These are phyloP conservation scores for Lyophyllum atratum DNA, from an alignment of 768 basidiomycete genomes.

Conservation along the genomic window DNA sequence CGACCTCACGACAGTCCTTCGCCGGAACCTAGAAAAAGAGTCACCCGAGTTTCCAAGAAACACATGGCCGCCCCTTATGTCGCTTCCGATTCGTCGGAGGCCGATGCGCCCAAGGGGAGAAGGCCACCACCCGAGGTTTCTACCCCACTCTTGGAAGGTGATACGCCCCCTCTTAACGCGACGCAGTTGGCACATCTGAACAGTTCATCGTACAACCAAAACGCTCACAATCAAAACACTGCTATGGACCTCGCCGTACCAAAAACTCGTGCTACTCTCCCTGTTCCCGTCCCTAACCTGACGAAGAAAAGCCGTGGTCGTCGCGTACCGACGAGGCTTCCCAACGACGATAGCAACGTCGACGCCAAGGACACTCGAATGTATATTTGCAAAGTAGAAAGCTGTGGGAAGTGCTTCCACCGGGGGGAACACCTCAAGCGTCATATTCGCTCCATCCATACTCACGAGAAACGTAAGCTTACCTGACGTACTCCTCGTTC, in stretches of 20 bases:
- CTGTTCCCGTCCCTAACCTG: slow-evolving; percentile 73
- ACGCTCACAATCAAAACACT: background rate
- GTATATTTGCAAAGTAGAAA: slow-evolving; percentile 67
- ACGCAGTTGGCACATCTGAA: slow-evolving; percentile 16
- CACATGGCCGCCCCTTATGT: background rate
- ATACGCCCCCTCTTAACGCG: background rate
- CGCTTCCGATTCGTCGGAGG: background rate
- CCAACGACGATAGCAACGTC: slow-evolving; percentile 11
- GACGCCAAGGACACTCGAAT: slow-evolving; percentile 29
- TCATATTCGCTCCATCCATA: slow-evolving; percentile 74
- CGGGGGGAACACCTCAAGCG: slow-evolving; percentile 78
- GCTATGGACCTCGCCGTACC: slow-evolving; percentile 41
- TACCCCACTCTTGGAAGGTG: slow-evolving; percentile 1
- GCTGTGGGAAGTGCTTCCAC: slow-evolving; percentile 73
- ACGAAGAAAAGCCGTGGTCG: slow-evolving; percentile 83
- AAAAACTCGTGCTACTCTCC: slow-evolving; percentile 56
- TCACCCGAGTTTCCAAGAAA: slow-evolving; percentile 9
- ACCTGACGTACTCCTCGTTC: slow-evolving; percentile 16
- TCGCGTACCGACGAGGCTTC: slow-evolving; percentile 60
- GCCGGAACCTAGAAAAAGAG: slow-evolving; percentile 8
- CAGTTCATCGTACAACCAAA: slow-evolving; percentile 13
- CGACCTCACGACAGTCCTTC: slow-evolving; percentile 22
- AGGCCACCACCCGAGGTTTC: background rate
- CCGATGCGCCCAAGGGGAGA: background rate
- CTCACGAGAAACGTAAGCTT: slow-evolving; percentile 74